phyloP scores from a whole-genome alignment of 805 yeast species.

The Metschnikowia amazonensis region DNA sequence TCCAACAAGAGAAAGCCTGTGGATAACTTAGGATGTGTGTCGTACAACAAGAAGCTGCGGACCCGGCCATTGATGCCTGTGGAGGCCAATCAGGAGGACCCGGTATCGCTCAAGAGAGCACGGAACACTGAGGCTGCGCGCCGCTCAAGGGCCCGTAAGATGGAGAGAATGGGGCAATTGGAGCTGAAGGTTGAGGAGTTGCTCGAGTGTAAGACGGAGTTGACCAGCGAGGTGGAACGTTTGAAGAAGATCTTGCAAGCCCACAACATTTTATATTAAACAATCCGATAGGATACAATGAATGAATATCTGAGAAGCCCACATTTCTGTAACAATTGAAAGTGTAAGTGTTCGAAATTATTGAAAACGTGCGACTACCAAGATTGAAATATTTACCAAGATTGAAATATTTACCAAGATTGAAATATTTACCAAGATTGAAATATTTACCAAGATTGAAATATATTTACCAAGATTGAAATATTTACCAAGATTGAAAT shows the following conservation, averaged over 20 bases:
- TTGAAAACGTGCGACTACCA: no score
- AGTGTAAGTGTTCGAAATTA: no score
- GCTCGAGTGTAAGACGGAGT: conserved; percentile 51
- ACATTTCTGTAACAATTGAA: no score
- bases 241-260: conserved; percentile 45
- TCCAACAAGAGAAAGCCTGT: conserved; percentile 29
- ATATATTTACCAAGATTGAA: no score
- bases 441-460: no score
- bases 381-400: no score
- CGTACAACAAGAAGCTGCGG: conserved; percentile 78
- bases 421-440: no score
- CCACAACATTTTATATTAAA: conserved; percentile 15
- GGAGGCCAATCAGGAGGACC: conserved; percentile 50
- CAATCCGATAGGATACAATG: no score
- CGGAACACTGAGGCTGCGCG: conserved; percentile 98
- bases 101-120: conserved; percentile 82
- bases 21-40: conserved; percentile 72
- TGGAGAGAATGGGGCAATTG: conserved; percentile 80
- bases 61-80: conserved; percentile 69
- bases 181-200: conserved; percentile 73
- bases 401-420: no score
- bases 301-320: no score
- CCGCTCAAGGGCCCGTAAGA: conserved; percentile 88
- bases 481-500: no score
- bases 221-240: conserved; percentile 62